Percentiles rank a stretch among this genome's conserved stretches.
Conservation (phyloP, 371 early-diverging fungal species). For the Batkoa obscura region DNA sequence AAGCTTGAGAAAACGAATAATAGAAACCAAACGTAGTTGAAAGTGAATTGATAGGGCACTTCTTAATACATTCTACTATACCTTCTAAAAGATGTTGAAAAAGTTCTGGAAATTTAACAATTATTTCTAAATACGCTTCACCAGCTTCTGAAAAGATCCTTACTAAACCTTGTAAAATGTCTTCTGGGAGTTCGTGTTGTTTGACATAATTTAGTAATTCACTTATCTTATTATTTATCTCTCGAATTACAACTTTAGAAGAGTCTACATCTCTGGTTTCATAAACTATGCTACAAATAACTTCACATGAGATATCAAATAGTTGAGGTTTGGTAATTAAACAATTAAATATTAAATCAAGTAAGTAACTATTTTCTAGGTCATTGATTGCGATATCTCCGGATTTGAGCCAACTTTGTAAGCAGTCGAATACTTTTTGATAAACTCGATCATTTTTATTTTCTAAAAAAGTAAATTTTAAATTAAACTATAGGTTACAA, state of each 20-base stretch:
- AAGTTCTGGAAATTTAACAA: constrained; percentile 34
- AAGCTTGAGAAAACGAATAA: constrained; percentile 47
- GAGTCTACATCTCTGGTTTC: constrained; percentile 43
- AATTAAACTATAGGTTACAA: neutral
- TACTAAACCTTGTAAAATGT: constrained; percentile 48
- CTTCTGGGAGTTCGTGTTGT: constrained; percentile 31
- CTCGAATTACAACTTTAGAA: constrained; percentile 28
- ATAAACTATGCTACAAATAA: constrained; percentile 58
- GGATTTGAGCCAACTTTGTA: constrained; percentile 64
- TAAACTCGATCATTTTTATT: constrained; percentile 26
- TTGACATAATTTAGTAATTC: constrained; percentile 28
- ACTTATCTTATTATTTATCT: constrained; percentile 35
- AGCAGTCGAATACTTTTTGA: constrained; percentile 43
- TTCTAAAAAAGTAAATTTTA: neutral
- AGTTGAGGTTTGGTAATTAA: constrained; percentile 32
- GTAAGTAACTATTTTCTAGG: constrained; percentile 42
- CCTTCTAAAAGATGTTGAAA: constrained; percentile 53
- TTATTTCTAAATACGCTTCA: constrained; percentile 56
- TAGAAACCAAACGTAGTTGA: constrained; percentile 72
- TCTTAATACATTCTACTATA: constrained; percentile 45
- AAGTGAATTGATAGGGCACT: constrained; percentile 45
- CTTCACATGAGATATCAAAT: constrained; percentile 70
- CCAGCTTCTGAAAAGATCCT: constrained; percentile 72
- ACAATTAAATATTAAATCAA: constrained; percentile 53
- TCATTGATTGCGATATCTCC: constrained; percentile 51